phyloP scores from a whole-genome alignment of 108 stramenopile species.

The Fistulifera pelliculosa region DNA sequence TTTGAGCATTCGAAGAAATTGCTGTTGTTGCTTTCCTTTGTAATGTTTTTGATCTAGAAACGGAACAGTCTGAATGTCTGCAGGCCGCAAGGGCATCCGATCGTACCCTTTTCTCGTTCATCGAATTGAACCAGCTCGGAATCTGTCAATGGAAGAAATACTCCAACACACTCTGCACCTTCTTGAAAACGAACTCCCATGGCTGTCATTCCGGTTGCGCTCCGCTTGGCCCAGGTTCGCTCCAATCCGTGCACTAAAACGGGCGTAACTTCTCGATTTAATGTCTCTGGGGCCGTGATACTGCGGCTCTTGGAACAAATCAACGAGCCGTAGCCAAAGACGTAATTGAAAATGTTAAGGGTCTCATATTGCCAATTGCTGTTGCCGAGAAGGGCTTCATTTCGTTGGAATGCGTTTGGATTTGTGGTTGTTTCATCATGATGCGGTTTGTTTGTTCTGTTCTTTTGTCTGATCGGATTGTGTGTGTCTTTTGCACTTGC shows the following conservation, averaged over 20 bases:
- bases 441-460: no score
- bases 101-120: slow-evolving; percentile 52
- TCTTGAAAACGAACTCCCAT: slow-evolving; percentile 46
- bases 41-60: slow-evolving; percentile 8
- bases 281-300: slow-evolving; percentile 44
- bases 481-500: no score
- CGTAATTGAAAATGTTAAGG: not conserved
- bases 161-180: slow-evolving; percentile 43
- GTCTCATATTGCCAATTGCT: no score
- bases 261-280: slow-evolving; percentile 26
- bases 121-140: slow-evolving; percentile 44
- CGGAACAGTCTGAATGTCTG: slow-evolving; percentile 22
- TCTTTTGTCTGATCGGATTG: no score
- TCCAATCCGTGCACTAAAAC: slow-evolving; percentile 36
- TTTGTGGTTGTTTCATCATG: no score
- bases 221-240: slow-evolving; percentile 48
- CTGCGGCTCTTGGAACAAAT: slow-evolving; percentile 51
- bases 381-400: no score
- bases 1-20: not conserved
- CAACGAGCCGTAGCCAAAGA: slow-evolving; percentile 68
- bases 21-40: not conserved
- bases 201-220: slow-evolving; percentile 28
- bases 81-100: slow-evolving; percentile 31
- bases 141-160: slow-evolving; percentile 42
- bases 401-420: no score